Conservation (phyloP, 1,284 basidiomycete species). For the Cutaneotrichosporon sp. region DNA sequence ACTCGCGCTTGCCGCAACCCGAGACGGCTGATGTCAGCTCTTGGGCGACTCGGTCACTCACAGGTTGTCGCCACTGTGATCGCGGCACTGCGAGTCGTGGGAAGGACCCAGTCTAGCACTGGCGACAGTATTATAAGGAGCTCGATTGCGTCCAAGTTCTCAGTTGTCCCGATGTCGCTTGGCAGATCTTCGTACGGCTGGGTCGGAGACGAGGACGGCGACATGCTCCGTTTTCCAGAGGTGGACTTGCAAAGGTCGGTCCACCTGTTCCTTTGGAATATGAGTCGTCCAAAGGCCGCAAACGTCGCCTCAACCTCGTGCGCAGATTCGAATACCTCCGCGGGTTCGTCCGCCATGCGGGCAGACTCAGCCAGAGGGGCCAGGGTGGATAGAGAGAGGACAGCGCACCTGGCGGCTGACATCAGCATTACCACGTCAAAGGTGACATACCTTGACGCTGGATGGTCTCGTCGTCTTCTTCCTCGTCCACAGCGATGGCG, state of each 20-base stretch:
- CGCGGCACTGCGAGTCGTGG: not conserved
- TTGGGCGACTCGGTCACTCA: not conserved
- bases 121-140: constrained; percentile 2
- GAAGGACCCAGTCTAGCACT: not conserved
- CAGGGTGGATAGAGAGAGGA: constrained; percentile 16
- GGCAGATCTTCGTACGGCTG: not conserved
- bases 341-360: not conserved
- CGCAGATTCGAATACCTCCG: not conserved
- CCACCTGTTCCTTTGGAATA: not conserved
- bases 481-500: not conserved
- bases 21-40: constrained; percentile 15
- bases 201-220: constrained; percentile 1
- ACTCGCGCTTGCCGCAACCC: constrained; percentile 18
- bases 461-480: constrained; percentile 8
- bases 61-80: constrained; percentile 8
- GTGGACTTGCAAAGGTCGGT: not conserved
- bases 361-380: constrained; percentile 7
- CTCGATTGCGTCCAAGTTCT: constrained; percentile 1
- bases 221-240: not conserved
- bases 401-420: constrained; percentile 14
- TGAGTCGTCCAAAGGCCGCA: constrained; percentile 2
- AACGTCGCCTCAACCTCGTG: constrained; percentile 3
- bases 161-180: not conserved
- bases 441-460: constrained; percentile 12
- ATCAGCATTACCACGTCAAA: not conserved